A percentile compares a stretch with the other conserved stretches of the same genome.
Conservation (phyloP, 208 protist genomes). For the Acanthamoeba quina region DNA sequence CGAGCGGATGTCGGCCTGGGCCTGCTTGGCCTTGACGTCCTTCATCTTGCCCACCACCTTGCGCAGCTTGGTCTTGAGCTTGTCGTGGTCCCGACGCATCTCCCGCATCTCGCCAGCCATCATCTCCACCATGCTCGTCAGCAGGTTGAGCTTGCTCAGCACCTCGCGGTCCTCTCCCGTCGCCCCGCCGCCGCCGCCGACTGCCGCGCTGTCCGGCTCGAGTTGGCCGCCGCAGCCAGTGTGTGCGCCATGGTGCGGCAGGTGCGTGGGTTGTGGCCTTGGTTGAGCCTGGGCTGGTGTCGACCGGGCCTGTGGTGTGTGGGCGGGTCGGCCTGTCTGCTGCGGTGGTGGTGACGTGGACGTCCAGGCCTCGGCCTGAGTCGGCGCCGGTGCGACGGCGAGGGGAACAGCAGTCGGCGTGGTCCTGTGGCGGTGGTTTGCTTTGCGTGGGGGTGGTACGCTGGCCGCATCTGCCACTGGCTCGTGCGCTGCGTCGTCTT, state of each 20-base stretch:
- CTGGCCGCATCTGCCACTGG: background rate
- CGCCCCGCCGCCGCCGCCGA: background rate
- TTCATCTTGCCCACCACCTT: background rate
- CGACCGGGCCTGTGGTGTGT: too few species aligned
- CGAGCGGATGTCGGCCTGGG: constrained; percentile 26
- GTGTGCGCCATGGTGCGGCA: too few species aligned
- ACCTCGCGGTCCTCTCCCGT: background rate
- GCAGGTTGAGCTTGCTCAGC: constrained; percentile 18
- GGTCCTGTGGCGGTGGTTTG: background rate
- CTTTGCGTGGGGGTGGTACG: background rate
- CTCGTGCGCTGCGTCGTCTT: background rate
- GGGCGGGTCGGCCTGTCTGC: too few species aligned
- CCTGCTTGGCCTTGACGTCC: background rate
- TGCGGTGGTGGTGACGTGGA: too few species aligned
- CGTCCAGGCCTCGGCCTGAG: too few species aligned
- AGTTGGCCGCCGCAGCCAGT: background rate
- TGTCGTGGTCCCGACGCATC: background rate
- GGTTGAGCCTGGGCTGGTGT: too few species aligned
- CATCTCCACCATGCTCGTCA: constrained; percentile 37
- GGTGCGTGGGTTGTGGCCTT: too few species aligned
- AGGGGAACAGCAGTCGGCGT: too few species aligned
- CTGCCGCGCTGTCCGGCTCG: background rate
- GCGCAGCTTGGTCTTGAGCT: background rate
- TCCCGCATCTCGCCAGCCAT: constrained; percentile 42
- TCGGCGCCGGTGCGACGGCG: too few species aligned